Conservation (phyloP, 176 grass and related monocot genomes). For the Aegilops longissima region DNA sequence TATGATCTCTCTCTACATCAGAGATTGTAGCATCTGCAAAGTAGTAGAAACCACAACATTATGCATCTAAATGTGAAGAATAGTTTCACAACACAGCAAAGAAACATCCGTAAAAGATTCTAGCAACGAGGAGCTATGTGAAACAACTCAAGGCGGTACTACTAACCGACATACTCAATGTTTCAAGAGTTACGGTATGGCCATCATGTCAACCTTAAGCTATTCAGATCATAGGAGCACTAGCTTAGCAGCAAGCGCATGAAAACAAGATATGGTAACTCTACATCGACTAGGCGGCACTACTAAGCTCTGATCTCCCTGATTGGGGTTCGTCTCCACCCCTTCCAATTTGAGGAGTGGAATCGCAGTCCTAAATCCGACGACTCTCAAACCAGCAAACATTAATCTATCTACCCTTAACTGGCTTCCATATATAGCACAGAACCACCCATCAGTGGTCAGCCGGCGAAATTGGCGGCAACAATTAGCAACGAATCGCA, state of each 20-base stretch:
- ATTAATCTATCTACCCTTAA: background rate
- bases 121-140: background rate
- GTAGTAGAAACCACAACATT: background rate
- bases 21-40: constrained; percentile 79
- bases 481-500: background rate
- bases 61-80: background rate
- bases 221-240: background rate
- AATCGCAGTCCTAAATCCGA: background rate
- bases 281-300: background rate
- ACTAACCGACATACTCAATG: background rate
- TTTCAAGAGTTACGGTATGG: background rate
- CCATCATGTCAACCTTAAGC: background rate
- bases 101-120: background rate
- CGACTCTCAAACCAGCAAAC: background rate
- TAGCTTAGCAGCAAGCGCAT: background rate
- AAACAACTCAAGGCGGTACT: background rate
- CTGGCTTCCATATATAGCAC: background rate
- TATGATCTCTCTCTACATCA: constrained; percentile 59
- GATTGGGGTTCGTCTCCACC: background rate
- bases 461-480: background rate
- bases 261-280: background rate
- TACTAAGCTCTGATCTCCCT: background rate
- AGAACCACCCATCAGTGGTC: background rate
- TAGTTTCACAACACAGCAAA: background rate
- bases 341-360: background rate